Conservation (phyloP, 2,329 filamentous ascomycete species). For the Colletotrichum simmondsii region DNA sequence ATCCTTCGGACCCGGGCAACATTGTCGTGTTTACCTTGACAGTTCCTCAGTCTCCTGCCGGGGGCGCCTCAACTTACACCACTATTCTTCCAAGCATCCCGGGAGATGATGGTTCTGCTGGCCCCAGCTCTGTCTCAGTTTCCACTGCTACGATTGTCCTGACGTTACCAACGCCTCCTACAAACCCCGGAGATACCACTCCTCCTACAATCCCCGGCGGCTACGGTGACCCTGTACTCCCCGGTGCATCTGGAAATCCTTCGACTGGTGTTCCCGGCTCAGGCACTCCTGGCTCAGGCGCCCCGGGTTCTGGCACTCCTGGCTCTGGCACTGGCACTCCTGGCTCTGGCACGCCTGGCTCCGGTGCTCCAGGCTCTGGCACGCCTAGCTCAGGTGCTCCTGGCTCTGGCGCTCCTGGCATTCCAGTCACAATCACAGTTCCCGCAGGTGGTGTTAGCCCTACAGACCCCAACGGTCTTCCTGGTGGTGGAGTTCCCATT, state of each 20-base stretch:
- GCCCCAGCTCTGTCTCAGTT: not conserved
- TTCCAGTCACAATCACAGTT: not conserved
- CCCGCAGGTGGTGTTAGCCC: not conserved
- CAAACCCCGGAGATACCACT: not conserved
- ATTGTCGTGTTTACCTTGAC: constrained; percentile 39
- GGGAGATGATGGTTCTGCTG: not conserved
- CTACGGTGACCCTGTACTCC: constrained; percentile 13
- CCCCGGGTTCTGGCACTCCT: not conserved
- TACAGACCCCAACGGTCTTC: not conserved
- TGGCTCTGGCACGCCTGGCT: not conserved
- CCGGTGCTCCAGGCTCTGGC: not conserved
- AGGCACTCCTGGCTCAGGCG: not conserved
- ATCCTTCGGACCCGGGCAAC: constrained; percentile 32
- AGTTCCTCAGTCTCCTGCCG: constrained; percentile 1
- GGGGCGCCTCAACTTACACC: not conserved
- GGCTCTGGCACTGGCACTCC: not conserved
- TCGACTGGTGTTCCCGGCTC: not conserved
- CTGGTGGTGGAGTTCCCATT: not conserved
- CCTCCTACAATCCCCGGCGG: constrained; percentile 3
- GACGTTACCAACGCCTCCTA: not conserved
- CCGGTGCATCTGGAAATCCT: not conserved
- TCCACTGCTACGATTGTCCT: constrained; percentile 12
- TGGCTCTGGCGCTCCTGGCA: not conserved
- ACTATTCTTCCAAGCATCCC: not conserved
- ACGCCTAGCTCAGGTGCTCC: not conserved